Conservation (phyloP, 148 eudicot genomes). For the Oxyria digyna region DNA sequence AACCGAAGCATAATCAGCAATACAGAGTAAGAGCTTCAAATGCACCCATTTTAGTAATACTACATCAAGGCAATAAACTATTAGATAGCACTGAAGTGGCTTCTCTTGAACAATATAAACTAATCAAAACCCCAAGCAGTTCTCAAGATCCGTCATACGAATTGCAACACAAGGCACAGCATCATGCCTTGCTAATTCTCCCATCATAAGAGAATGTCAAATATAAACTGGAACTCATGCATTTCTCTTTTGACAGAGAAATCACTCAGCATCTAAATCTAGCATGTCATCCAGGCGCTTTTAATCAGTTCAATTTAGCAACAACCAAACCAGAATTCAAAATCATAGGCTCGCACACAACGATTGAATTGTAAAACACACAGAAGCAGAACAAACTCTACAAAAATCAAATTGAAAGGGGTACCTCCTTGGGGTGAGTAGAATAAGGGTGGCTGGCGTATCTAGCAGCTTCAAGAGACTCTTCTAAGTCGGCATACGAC, state of each 20-base stretch:
- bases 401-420: not conserved
- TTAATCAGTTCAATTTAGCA: not conserved
- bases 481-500: slow-evolving; percentile 67
- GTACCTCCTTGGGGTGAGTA: slow-evolving; percentile 82
- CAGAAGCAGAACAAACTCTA: not conserved
- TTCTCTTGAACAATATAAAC: not conserved
- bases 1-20: not conserved
- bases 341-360: not conserved
- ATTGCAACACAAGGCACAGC: not conserved
- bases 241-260: not conserved
- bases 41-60: not conserved
- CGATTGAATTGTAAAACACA: too few species aligned
- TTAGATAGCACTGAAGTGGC: not conserved
- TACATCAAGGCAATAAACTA: not conserved
- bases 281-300: not conserved
- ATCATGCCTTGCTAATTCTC: not conserved
- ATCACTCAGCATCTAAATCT: not conserved
- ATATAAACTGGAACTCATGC: not conserved
- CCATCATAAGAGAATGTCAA: not conserved
- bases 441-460: slow-evolving; percentile 80
- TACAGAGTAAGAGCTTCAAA: not conserved
- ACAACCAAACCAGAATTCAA: not conserved
- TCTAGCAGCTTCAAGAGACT: slow-evolving; percentile 81
- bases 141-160: not conserved
- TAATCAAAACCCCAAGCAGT: not conserved